A percentile compares a stretch with the other conserved stretches of the same genome.
phyloP scores from a whole-genome alignment of 106 monocot genomes.

The Acorus calamus region DNA sequence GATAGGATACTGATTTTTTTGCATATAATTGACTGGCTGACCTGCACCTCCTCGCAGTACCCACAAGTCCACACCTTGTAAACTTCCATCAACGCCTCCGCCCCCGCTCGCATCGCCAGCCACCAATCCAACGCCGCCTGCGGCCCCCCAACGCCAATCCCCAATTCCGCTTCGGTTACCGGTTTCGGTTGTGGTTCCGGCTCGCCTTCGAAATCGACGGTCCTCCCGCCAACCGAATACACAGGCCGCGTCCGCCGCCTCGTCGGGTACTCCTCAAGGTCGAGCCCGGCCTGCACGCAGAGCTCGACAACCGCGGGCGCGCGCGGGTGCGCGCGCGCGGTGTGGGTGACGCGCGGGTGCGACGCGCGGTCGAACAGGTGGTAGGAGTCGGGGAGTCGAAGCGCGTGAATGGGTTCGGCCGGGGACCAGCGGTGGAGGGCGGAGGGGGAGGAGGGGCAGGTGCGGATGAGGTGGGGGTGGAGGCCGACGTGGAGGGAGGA shows the following conservation, averaged over 20 bases:
- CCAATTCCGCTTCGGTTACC: no score
- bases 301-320: constrained; percentile 65
- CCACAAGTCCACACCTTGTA: constrained; percentile 68
- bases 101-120: constrained; percentile 47
- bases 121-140: constrained; percentile 32
- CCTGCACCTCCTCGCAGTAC: constrained; percentile 61
- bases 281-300: constrained; percentile 76
- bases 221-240: constrained; percentile 69
- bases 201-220: constrained; percentile 58
- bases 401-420: constrained; percentile 41
- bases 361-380: constrained; percentile 63
- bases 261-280: constrained; percentile 47
- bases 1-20: no score
- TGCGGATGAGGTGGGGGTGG: constrained; percentile 52
- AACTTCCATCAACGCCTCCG: constrained; percentile 50
- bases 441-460: constrained; percentile 57
- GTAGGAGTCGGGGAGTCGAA: constrained; percentile 60
- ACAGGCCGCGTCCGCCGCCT: constrained; percentile 56
- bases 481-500: constrained; percentile 49
- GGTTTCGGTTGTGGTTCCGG: background rate
- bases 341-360: constrained; percentile 60
- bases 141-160: no score
- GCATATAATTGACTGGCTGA: no score
- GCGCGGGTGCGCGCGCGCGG: constrained; percentile 43
- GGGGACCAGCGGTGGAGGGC: constrained; percentile 55